Percentiles rank a stretch among this genome's conserved stretches.
phyloP scores from a whole-genome alignment of 768 basidiomycete genomes.

The Trametes elegans region DNA sequence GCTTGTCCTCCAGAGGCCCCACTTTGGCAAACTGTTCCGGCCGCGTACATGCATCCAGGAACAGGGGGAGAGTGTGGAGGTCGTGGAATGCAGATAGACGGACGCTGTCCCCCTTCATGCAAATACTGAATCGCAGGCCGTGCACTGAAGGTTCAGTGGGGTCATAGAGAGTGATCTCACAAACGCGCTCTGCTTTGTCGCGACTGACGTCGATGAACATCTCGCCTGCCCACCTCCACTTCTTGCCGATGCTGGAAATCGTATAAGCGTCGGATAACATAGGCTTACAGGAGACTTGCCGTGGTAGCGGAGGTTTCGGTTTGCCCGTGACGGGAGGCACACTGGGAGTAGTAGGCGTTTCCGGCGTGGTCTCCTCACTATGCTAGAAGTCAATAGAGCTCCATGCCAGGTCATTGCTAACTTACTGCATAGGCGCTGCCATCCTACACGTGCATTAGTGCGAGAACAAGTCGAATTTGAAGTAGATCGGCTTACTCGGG shows the following conservation, averaged over 20 bases:
- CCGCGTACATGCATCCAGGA: constrained; percentile 49
- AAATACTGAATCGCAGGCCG: constrained; percentile 50
- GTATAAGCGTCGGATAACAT: not conserved
- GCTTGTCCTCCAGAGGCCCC: constrained; percentile 38
- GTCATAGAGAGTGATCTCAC: constrained; percentile 49
- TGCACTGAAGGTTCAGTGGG: constrained; percentile 37
- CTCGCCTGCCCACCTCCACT: constrained; percentile 66
- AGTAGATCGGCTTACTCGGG: constrained; percentile 32
- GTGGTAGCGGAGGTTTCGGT: constrained; percentile 1
- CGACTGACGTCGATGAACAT: constrained; percentile 42
- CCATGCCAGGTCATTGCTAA: not conserved
- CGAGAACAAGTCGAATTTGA: not conserved
- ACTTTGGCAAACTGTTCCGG: constrained; percentile 55
- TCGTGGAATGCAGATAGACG: constrained; percentile 48
- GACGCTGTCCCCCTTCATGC: constrained; percentile 43
- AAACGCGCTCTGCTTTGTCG: constrained; percentile 42
- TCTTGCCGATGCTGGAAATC: constrained; percentile 48
- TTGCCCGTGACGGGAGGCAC: not conserved
- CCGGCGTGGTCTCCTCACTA: constrained; percentile 5
- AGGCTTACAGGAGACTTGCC: not conserved
- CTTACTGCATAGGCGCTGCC: constrained; percentile 28
- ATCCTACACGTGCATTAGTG: constrained; percentile 20
- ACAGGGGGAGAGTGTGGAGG: constrained; percentile 41
- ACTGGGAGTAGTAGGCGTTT: not conserved
- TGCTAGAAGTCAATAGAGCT: not conserved